phyloP scores from a whole-genome alignment of 805 yeast species.

The Pichia kluyveri region DNA sequence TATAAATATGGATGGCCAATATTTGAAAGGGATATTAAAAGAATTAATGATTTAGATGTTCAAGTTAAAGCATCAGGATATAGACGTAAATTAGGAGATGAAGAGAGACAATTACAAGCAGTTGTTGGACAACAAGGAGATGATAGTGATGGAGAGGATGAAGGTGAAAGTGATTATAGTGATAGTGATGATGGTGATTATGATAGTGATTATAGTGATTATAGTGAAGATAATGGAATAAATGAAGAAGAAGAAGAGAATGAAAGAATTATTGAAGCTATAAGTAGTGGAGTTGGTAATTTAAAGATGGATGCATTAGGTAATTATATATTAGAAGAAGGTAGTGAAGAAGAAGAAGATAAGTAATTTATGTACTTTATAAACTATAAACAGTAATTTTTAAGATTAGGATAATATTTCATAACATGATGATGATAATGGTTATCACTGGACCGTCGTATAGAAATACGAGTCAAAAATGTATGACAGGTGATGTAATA shows the following conservation, averaged over 20 bases:
- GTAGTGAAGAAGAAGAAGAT: background rate
- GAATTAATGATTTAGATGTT: slow-evolving; percentile 67
- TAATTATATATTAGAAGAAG: slow-evolving; percentile 53
- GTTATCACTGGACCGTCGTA: too few relatives aligned
- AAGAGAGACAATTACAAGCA: slow-evolving; percentile 68
- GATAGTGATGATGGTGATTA: slow-evolving; percentile 23
- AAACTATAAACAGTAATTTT: too few relatives aligned
- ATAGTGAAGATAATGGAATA: slow-evolving; percentile 22
- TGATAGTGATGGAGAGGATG: slow-evolving; percentile 13
- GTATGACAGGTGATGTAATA: too few relatives aligned
- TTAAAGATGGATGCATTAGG: slow-evolving; percentile 78
- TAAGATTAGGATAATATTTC: too few relatives aligned
- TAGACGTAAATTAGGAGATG: slow-evolving; percentile 32
- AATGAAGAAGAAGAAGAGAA: slow-evolving; percentile 32
- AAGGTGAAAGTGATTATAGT: slow-evolving; percentile 13
- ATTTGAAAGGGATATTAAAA: slow-evolving; percentile 64
- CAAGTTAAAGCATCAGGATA: slow-evolving; percentile 90
- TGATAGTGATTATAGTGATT: slow-evolving; percentile 27
- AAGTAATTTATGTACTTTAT: background rate
- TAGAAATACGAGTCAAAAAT: too few relatives aligned
- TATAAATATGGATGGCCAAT: slow-evolving; percentile 69
- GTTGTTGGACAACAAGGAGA: slow-evolving; percentile 32
- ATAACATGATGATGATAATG: too few relatives aligned
- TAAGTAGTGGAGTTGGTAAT: slow-evolving; percentile 52
- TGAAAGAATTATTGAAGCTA: slow-evolving; percentile 58